Base-by-base conservation (phyloP, 1,284 basidiomycete genomes). In the Microbotryomycetes sp. region DNA sequence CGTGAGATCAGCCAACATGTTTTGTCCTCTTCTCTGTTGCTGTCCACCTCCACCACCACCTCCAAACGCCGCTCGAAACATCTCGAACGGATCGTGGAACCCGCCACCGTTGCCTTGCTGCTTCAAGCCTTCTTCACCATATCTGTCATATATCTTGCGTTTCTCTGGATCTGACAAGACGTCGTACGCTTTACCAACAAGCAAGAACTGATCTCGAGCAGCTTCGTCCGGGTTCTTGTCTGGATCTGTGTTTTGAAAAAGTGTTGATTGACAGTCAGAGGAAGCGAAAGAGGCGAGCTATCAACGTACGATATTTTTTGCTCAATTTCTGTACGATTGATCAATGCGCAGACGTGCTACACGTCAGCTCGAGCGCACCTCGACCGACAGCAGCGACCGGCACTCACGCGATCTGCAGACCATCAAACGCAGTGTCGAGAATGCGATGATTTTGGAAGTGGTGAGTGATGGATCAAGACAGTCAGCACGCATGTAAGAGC, bases 21-120 rank as follows among this genome's bases (percentile, higher is more conserved):
- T 88, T 11, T 88, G 89, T 3, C 91, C 91, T 61, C 87, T 82
- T 48, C 89, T 85, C 45, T 82, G 81, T 56, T 87, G 83, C 23
- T 83, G 81, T 9, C 18, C 26, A 79, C 73, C 62, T 84, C 81
- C 81, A 71, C 85, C 83, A 62, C 75, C 74, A 31, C 83, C 83
- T 65, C 91, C 91, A 71, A 97, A 97, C 80, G 96, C 94, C 70
- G 79, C 86, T 45, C 87, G 83, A 76, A 97, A 97, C 70, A 94
- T 83, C 73, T 96, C 92, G 73, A 94, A 90, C n/a, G 91, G 89
- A 73, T 93, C 89, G 46, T 79, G 80, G 60, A 80, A 80, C 64
- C 85, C 83, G 24, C 75, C 73, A 77, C 76, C 75, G 63, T 90
- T 87, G 66, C 91, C 89, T 45, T 88, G 87, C 75, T 89, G 66